phyloP scores from a whole-genome alignment of 495 filamentous ascomycete species.

The Aspergillus sclerotiicarbonarius region DNA sequence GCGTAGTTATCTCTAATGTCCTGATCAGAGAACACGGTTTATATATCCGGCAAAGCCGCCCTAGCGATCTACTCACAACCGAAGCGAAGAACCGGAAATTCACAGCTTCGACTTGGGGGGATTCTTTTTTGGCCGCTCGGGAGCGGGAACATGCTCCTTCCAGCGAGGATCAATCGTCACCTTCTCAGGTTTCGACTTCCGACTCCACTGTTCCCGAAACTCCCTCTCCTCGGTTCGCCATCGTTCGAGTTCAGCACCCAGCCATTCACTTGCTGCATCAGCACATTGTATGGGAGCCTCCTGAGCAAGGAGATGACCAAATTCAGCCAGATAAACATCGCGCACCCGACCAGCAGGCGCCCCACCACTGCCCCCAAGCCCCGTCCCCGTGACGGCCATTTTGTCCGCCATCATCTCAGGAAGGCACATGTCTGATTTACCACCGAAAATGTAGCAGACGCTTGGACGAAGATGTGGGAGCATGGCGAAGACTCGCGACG shows the following conservation, averaged over 20 bases:
- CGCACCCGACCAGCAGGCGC: slow-evolving; percentile 63
- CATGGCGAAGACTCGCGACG: slow-evolving; percentile 55
- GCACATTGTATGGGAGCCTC: slow-evolving; percentile 69
- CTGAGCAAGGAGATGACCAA: slow-evolving; percentile 83
- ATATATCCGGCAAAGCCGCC: neutral
- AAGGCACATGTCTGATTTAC: slow-evolving; percentile 57
- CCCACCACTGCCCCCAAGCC: slow-evolving; percentile 51
- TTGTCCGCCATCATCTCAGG: slow-evolving; percentile 49
- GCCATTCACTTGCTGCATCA: slow-evolving; percentile 58
- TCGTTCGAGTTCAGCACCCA: slow-evolving; percentile 58
- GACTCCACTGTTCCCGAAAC: slow-evolving; percentile 54
- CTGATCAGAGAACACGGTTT: neutral
- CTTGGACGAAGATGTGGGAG: slow-evolving; percentile 71
- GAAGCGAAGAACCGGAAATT: neutral
- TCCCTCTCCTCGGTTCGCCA: slow-evolving; percentile 64
- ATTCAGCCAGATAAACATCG: slow-evolving; percentile 60
- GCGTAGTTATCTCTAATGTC: neutral
- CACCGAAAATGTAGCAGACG: slow-evolving; percentile 81
- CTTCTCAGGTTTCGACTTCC: slow-evolving; percentile 53
- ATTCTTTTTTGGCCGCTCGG: slow-evolving; percentile 39
- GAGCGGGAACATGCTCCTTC: slow-evolving; percentile 46
- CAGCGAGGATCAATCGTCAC: slow-evolving; percentile 57
- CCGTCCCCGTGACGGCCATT: slow-evolving; percentile 43
- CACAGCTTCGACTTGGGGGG: slow-evolving; percentile 35
- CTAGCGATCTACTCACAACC: neutral